A percentile compares a stretch with the other conserved stretches of the same genome.
phyloP scores from a whole-genome alignment of 2,329 filamentous ascomycete species.

The Hypoxylon sp. region DNA sequence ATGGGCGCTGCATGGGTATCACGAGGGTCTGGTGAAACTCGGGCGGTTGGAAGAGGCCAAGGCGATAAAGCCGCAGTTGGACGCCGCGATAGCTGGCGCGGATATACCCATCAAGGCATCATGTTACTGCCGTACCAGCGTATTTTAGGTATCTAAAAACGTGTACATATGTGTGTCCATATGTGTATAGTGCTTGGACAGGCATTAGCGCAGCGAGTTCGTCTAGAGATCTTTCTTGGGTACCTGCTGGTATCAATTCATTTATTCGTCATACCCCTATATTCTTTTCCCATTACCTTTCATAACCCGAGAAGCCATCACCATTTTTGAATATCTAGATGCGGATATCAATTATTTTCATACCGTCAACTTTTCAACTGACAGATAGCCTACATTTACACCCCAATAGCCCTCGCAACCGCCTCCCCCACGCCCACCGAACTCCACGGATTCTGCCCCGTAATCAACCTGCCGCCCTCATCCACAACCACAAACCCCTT shows the following conservation, averaged over 20 bases:
- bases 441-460: conserved; percentile 70
- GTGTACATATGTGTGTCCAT: neutral
- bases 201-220: conserved; percentile 5
- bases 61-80: conserved; percentile 46
- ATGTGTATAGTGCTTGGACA: neutral
- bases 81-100: conserved; percentile 44
- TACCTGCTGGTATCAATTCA: conserved; percentile 1
- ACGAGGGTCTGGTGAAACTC: conserved; percentile 74
- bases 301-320: neutral
- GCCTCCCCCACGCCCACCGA: conserved; percentile 66
- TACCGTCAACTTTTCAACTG: neutral
- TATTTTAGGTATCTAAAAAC: conserved; percentile 12
- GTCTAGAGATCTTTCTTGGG: neutral
- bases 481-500: conserved; percentile 64
- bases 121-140: conserved; percentile 53
- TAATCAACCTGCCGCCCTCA: conserved; percentile 63
- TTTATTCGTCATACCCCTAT: neutral
- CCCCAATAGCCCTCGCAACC: conserved; percentile 61
- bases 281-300: too few relatives aligned
- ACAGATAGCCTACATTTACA: conserved; percentile 32
- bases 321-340: neutral
- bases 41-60: conserved; percentile 60
- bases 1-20: conserved; percentile 79
- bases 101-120: conserved; percentile 54
- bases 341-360: too few relatives aligned